These are phyloP conservation scores for Aureobasidium lini DNA, from an alignment of 2,329 filamentous ascomycete species.

Conservation along the genomic window DNA sequence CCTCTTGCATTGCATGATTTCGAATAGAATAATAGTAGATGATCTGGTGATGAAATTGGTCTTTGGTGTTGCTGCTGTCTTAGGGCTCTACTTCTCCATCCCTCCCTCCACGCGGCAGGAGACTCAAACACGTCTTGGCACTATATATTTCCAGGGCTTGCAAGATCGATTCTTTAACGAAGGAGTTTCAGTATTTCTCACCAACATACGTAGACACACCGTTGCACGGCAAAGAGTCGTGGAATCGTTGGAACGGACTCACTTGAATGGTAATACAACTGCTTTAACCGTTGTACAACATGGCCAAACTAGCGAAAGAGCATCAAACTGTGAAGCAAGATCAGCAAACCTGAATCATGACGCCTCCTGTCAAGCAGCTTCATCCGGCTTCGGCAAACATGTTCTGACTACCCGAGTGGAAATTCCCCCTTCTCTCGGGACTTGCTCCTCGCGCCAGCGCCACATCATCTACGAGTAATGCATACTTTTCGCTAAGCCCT, in stretches of 20 bases:
- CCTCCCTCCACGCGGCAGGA: conserved; percentile 3
- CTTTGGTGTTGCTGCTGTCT: background rate
- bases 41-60: background rate
- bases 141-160: background rate
- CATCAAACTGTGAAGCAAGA: conserved; percentile 4
- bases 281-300: background rate
- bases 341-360: conserved; percentile 8
- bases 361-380: conserved; percentile 5
- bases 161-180: background rate
- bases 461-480: background rate
- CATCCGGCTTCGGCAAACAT: background rate
- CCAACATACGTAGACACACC: background rate
- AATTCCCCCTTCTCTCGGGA: background rate
- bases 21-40: background rate
- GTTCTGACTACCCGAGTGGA: conserved; percentile 2
- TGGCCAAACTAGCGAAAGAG: background rate
- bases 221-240: background rate
- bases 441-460: background rate
- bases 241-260: background rate
- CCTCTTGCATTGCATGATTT: background rate
- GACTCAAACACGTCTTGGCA: conserved; percentile 8
- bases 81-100: conserved; percentile 1
- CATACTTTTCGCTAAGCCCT: background rate
- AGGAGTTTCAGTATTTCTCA: background rate
- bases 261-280: background rate